phyloP scores from a whole-genome alignment of 1,284 basidiomycete genomes.

The Austropuccinia psidii region DNA sequence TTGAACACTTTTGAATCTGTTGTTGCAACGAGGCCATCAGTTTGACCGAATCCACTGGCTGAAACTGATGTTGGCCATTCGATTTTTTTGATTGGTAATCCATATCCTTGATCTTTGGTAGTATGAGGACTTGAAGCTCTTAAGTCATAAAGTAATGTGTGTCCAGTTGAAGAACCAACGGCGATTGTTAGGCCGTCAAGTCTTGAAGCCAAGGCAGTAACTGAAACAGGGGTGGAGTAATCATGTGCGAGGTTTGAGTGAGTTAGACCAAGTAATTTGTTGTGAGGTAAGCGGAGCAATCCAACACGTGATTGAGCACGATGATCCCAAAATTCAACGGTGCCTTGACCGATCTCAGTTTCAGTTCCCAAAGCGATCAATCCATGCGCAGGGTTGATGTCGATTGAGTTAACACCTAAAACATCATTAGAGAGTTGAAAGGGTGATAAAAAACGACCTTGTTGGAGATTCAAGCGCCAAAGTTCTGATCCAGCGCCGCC shows the following conservation, averaged over 20 bases:
- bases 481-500: constrained; percentile 73
- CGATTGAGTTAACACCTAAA: constrained; percentile 78
- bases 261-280: constrained; percentile 52
- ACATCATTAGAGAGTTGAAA: constrained; percentile 50
- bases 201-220: constrained; percentile 75
- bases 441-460: constrained; percentile 84
- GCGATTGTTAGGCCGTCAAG: constrained; percentile 86
- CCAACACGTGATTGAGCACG: constrained; percentile 71
- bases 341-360: constrained; percentile 53
- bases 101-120: constrained; percentile 94
- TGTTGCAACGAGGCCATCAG: constrained; percentile 63
- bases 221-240: constrained; percentile 52
- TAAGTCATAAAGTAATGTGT: constrained; percentile 89
- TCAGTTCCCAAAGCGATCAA: constrained; percentile 82
- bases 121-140: constrained; percentile 75
- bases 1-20: constrained; percentile 92
- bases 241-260: constrained; percentile 44
- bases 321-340: constrained; percentile 94
- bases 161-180: constrained; percentile 86
- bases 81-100: constrained; percentile 77
- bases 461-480: constrained; percentile 88
- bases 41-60: constrained; percentile 32
- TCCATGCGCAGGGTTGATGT: constrained; percentile 90
- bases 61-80: constrained; percentile 59
- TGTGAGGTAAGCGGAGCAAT: constrained; percentile 40